Percentiles rank a stretch among this genome's conserved stretches.
phyloP scores from a whole-genome alignment of 116 monocot genomes.

The Iris pallida region DNA sequence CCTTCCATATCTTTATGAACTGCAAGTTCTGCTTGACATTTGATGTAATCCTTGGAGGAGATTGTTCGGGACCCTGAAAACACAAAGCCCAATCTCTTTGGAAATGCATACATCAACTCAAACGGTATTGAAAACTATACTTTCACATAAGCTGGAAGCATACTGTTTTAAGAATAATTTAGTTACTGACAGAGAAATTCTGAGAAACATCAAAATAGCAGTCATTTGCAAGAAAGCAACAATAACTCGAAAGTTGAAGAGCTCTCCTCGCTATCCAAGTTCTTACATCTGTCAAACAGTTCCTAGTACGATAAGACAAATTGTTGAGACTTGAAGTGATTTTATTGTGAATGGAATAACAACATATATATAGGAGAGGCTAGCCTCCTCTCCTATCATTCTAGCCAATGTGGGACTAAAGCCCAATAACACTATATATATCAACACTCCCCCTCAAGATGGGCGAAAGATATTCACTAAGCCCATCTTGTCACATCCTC shows the following conservation, averaged over 20 bases:
- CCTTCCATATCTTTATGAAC: conserved; percentile 74
- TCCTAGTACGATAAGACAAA: too few relatives aligned
- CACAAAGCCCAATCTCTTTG: conserved; percentile 6
- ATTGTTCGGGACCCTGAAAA: conserved; percentile 49
- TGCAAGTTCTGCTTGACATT: conserved; percentile 92
- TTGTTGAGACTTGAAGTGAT: too few relatives aligned
- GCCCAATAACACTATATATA: too few relatives aligned
- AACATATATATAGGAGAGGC: too few relatives aligned
- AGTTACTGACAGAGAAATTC: not conserved
- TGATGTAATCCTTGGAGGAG: conserved; percentile 80
- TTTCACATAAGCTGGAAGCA: not conserved
- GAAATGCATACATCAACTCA: not conserved
- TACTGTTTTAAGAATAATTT: not conserved
- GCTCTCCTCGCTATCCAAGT: not conserved
- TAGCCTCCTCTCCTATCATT: too few relatives aligned
- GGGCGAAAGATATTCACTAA: too few relatives aligned
- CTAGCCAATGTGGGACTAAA: too few relatives aligned
- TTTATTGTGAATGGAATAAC: too few relatives aligned
- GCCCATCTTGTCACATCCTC: too few relatives aligned
- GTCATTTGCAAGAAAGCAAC: not conserved
- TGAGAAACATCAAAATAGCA: not conserved
- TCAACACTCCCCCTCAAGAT: too few relatives aligned
- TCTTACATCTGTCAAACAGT: not conserved
- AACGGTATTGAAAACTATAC: not conserved
- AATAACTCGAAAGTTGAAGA: not conserved